Evolutionary conservation across 169 alveolate genomes (phyloP).

Genomic region (Eimeria tenella): DNA sequence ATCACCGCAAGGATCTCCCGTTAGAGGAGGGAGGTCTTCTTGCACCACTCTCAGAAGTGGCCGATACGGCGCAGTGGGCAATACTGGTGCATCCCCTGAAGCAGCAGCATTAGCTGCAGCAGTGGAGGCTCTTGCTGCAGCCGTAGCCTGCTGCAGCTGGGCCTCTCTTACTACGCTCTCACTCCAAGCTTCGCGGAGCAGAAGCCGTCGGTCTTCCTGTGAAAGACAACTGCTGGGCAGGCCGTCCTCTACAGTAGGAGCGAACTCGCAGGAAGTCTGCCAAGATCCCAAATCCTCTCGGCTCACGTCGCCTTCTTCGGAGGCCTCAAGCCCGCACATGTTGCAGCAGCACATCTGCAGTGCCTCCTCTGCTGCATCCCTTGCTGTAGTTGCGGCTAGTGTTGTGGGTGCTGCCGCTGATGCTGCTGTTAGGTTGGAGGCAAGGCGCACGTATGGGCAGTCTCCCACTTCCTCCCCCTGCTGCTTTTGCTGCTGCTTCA

Average conservation of each 20-base stretch:
- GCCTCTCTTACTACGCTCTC: conserved; percentile 20
- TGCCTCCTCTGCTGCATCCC: neutral
- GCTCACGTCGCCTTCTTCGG: conserved; percentile 26
- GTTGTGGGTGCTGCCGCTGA: neutral
- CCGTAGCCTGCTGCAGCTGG: conserved; percentile 20
- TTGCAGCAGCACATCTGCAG: neutral
- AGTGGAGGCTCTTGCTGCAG: neutral
- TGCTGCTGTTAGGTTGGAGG: neutral
- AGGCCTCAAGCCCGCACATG: conserved; percentile 26
- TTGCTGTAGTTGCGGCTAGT: neutral
- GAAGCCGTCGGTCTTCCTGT: conserved; percentile 30
- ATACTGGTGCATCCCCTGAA: neutral
- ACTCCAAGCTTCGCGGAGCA: conserved; percentile 3
- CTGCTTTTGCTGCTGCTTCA: conserved; percentile 50
- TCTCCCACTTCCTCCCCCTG: neutral
- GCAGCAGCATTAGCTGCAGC: conserved; percentile 15
- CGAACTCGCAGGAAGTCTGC: neutral
- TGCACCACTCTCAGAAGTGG: conserved; percentile 42
- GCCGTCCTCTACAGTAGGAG: too few species aligned
- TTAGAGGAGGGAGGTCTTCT: conserved; percentile 13
- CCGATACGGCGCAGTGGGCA: neutral
- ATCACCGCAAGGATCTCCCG: neutral
- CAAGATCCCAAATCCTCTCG: neutral
- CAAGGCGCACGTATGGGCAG: conserved; percentile 25
- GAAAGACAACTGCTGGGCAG: conserved; percentile 4